Evolutionary conservation across 176 grass and related monocot species (phyloP), one percentile per base, ranked within the genome.

Genomic region (Tillandsia fasciculata): DNA sequence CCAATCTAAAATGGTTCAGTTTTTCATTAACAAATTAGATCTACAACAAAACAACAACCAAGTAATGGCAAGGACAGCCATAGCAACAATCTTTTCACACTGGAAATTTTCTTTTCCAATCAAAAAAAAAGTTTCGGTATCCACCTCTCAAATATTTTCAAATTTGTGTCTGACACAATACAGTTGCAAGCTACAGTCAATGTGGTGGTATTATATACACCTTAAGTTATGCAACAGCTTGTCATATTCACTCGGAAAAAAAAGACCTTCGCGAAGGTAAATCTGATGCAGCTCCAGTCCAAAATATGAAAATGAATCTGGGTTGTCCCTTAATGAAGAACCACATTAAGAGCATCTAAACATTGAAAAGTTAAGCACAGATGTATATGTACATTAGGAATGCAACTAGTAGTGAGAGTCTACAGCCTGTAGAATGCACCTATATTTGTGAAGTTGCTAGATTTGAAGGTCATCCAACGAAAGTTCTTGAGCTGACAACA

Each of bases 381-480:
- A 61, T 7, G 15, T 15, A 61, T 61, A 61, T 18, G 56, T 61
- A 61, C 56, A 61, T 9, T 61, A 61, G 15, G 22, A 61, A 61
- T 61, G 15, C 56, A 61, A 66, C 54, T 0, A 79, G 58, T 12
- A 66, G 69, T 54, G 14, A 71, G 14, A 66, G 53, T 63, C 57
- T 68, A 72, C 56, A 61, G 22, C 8, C 56, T 18, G 17, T 61
- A 20, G 22, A 61, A 61, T 7, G 33, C 4, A 52, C 67, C 47
- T 3, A 52, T n/a, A 23, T 52, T 12, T 54, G 24, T 24, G 51
- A 63, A 72, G 63, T 48, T 48, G 17, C 78, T 70, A 87, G 85
- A 96, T 96, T 26, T 87, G 70, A 64, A 96, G 76, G 66, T 96
- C 91, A 18, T 96, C 91, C 68, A 96, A 67, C 14, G 87, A 85